Evolutionary conservation across 768 basidiomycete genomes (phyloP), one percentile per base, ranked within the genome.

Genomic region (Lepiota brunneoincarnata): DNA sequence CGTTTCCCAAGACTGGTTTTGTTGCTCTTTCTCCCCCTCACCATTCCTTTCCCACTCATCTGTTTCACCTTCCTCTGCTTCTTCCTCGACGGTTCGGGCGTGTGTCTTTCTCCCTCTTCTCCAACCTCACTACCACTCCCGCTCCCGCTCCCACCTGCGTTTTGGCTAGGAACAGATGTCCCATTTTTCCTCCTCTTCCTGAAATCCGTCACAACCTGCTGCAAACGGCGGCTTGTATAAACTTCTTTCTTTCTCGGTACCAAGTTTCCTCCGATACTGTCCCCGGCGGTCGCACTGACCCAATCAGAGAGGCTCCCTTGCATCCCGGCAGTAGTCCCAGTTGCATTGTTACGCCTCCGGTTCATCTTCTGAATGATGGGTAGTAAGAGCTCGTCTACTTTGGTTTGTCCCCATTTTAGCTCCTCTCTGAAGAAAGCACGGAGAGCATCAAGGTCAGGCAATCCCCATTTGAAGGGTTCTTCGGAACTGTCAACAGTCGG

Each of bases 391-490:
- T 96, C 93, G 63, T 97, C 92, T 0, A 93, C 91, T 71, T 96
- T 97, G 18, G 67, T 67, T 59, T 86, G 80, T 12, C 75, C 72
- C 95, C 95, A 98, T 11, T 85, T 80, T 9, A 98, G 77, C 62
- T 97, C 94, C 49, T 84, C 77, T 17, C 76, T 75, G 50, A 94
- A 72, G 63, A 89, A 90, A 92, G 78, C 70, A 58, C 94, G 84
- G 50, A 99, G 80, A 2, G 87, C 94, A 64, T 97, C 93, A 1
- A 99, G 81, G 66, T 98, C 97, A n/a, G 95, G 93, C 58, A 94
- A 73, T 3, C 92, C 94, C 96, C 96, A 99, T 62, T 93, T 91
- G 68, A 99, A 98, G 0, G 90, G 86, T 58, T 98, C 95, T 51
- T 93, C 87, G 0, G 93, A 96, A 36, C 83, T 81, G 65, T 98